Evolutionary conservation across 305 asterid genomes (phyloP), one percentile per base, ranked within the genome.

Genomic region (Fraxinus baroniana): DNA sequence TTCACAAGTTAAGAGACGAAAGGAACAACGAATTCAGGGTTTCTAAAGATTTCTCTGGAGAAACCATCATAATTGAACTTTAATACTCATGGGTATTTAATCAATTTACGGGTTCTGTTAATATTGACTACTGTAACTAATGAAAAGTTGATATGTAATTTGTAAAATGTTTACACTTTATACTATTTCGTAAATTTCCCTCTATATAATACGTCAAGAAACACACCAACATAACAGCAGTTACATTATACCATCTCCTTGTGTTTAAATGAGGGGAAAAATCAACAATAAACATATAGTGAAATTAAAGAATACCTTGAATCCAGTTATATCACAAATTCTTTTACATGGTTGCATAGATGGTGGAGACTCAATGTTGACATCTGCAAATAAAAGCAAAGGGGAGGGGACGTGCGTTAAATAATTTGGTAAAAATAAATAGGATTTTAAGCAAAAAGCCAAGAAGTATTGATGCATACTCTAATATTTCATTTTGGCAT

Each of bases 291-390:
- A 57, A 83, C 32, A 73, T 70, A 28, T 7, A 60, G 33, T 68
- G 39, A 41, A 33, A 5, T 39, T 60, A 55, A 68, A 20, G 22
- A 39, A 30, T 85, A 94, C 98, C 98, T 92, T 97, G 76, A 87
- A 92, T 86, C 99, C 99, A 32, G 99, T 94, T 66, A 95, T 78
- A 87, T 95, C 97, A 78, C 99, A 95, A 74, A 95, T 93, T 89
- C 93, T 87, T 90, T 86, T 94, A 90, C 92, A 89, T 0, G 98
- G 98, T 83, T 84, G 97, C 89, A 86, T 86, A 7, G 97, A 91
- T 57, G 98, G 98, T n/a, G 98, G 97, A 5, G 98, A 83, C 70
- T 91, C 98, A 30, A 94, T 90, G 90, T 89, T 92, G 74, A 92
- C 95, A 88, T 95, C 98, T 95, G 94, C 87, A 83, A 78, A 30